Conservation (phyloP, 1,284 basidiomycete genomes). For the Ganoderma leucocontextum region DNA sequence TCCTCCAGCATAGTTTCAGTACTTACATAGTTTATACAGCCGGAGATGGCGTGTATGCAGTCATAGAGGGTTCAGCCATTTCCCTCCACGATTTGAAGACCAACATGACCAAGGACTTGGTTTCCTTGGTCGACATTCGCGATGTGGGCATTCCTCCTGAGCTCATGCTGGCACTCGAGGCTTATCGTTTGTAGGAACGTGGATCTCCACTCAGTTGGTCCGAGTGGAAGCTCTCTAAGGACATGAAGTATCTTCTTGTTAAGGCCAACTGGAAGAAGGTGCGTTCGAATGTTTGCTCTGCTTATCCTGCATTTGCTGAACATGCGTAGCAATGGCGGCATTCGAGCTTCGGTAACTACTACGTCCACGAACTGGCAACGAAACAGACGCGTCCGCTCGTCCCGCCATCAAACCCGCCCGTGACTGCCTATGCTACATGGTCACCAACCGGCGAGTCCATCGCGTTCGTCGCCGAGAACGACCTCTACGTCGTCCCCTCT, state of each 20-base stretch:
- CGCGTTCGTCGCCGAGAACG: slow-evolving; percentile 85
- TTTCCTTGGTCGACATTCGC: slow-evolving; percentile 64
- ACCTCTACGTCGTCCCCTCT: slow-evolving; percentile 81
- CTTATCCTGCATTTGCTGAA: slow-evolving; percentile 10
- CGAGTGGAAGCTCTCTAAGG: slow-evolving; percentile 84
- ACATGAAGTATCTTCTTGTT: slow-evolving; percentile 88
- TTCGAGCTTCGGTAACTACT: slow-evolving; percentile 90
- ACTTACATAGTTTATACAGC: slow-evolving; percentile 51
- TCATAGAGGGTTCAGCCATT: slow-evolving; percentile 67
- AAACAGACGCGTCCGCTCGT: slow-evolving; percentile 74
- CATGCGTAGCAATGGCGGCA: slow-evolving; percentile 87
- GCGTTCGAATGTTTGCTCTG: slow-evolving; percentile 13
- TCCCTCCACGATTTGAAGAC: slow-evolving; percentile 81
- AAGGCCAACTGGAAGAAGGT: slow-evolving; percentile 81
- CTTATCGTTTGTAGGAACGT: slow-evolving; percentile 53
- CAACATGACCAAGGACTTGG: slow-evolving; percentile 72
- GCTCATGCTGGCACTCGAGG: neutral
- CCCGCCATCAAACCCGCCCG: slow-evolving; percentile 70
- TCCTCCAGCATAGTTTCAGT: too few species aligned
- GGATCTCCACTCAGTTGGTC: slow-evolving; percentile 62
- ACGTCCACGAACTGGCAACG: slow-evolving; percentile 74
- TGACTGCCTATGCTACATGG: slow-evolving; percentile 84
- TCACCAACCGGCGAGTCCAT: slow-evolving; percentile 84
- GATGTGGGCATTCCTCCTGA: slow-evolving; percentile 55
- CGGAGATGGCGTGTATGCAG: slow-evolving; percentile 90